phyloP scores from a whole-genome alignment of 2,329 filamentous ascomycete genomes.

The Plectosphaerella sp. region DNA sequence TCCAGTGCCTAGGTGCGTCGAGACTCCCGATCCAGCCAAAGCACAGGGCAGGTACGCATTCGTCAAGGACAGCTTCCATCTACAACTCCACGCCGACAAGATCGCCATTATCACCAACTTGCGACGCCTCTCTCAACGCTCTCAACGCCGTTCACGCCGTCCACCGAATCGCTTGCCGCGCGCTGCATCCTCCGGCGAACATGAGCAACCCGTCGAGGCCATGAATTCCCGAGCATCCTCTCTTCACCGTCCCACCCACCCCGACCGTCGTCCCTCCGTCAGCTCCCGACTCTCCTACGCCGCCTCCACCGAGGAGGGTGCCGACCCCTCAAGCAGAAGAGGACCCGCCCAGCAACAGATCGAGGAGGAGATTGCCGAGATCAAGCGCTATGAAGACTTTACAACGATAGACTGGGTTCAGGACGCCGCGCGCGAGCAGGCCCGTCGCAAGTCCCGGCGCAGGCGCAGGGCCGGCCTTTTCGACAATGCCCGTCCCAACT shows the following conservation, averaged over 20 bases:
- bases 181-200: conserved; percentile 18
- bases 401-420: conserved; percentile 99
- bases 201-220: conserved; percentile 32
- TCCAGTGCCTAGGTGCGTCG: too few species aligned
- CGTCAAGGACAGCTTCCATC: conserved; percentile 1
- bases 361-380: conserved; percentile 93
- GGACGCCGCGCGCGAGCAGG: conserved; percentile 87
- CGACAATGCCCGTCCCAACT: conserved; percentile 65
- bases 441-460: conserved; percentile 71
- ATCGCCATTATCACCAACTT: neutral
- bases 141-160: too few species aligned
- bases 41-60: too few species aligned
- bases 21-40: too few species aligned
- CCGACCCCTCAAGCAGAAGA: conserved; percentile 40
- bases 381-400: conserved; percentile 98
- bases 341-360: conserved; percentile 63
- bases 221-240: conserved; percentile 53
- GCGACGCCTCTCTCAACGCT: neutral
- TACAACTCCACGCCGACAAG: neutral
- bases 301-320: conserved; percentile 62
- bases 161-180: conserved; percentile 7
- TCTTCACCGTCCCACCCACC: conserved; percentile 41
- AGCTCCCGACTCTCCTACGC: conserved; percentile 64
- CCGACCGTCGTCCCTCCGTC: conserved; percentile 49
- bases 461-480: conserved; percentile 69